A percentile compares a stretch with the other conserved stretches of the same genome.
phyloP scores from a whole-genome alignment of 2,329 filamentous ascomycete genomes.

The Mycogone perniciosa region DNA sequence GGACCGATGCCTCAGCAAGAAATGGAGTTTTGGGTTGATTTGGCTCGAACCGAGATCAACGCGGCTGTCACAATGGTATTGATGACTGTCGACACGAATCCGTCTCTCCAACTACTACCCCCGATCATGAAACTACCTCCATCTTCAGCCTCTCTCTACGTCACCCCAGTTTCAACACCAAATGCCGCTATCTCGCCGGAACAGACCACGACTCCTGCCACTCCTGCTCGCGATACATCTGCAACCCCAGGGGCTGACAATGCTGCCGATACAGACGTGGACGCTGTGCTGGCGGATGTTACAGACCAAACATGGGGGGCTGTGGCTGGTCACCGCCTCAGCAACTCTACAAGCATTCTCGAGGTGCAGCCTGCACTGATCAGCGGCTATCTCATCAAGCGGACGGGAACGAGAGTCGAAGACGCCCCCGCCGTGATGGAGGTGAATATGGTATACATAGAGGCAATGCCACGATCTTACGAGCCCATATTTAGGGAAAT shows the following conservation, averaged over 20 bases:
- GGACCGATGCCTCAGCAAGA: conserved; percentile 63
- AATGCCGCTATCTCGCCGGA: conserved; percentile 56
- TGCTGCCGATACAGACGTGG: conserved; percentile 38
- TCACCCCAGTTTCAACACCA: conserved; percentile 64
- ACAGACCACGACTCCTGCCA: conserved; percentile 45
- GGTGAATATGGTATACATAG: conserved; percentile 55
- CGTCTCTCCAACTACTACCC: conserved; percentile 57
- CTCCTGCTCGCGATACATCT: conserved; percentile 40
- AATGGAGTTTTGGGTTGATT: conserved; percentile 50
- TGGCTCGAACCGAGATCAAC: conserved; percentile 46
- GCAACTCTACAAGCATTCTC: conserved; percentile 49
- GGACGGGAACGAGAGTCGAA: conserved; percentile 47
- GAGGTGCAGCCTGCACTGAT: conserved; percentile 53
- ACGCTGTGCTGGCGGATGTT: conserved; percentile 64
- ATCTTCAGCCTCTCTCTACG: conserved; percentile 41
- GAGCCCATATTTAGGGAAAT: conserved; percentile 66
- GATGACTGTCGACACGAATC: conserved; percentile 58
- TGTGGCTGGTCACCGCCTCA: conserved; percentile 59
- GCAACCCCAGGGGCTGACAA: conserved; percentile 41
- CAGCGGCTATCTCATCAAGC: conserved; percentile 61
- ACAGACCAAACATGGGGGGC: conserved; percentile 73
- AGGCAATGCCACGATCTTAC: conserved; percentile 45
- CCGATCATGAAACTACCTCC: conserved; percentile 44
- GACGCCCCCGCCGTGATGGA: conserved; percentile 57
- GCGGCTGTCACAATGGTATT: conserved; percentile 51